Evolutionary conservation across 495 filamentous ascomycete species (phyloP).

Genomic region (Tuber calosporum): DNA sequence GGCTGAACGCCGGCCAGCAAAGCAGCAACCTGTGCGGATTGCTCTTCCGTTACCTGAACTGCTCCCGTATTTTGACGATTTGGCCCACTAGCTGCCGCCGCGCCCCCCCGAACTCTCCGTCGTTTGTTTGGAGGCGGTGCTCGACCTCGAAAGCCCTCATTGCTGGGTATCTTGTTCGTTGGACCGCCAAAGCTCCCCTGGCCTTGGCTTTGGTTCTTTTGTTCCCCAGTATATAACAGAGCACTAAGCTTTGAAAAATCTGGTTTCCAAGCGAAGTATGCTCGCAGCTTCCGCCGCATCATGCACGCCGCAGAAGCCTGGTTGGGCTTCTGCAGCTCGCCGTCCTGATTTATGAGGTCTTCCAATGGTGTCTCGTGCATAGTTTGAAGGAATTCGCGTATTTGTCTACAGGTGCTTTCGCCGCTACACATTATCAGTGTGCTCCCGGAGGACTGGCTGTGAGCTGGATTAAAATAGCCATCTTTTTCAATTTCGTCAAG

Average conservation of each 20-base stretch:
- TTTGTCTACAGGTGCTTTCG: conserved; percentile 75
- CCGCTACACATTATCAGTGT: conserved; percentile 94
- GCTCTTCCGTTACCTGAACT: conserved; percentile 72
- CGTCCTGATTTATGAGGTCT: conserved; percentile 25
- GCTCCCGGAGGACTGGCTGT: conserved; percentile 74
- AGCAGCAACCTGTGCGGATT: conserved; percentile 62
- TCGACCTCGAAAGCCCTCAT: conserved; percentile 49
- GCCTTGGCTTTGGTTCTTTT: conserved; percentile 58
- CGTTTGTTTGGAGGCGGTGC: conserved; percentile 74
- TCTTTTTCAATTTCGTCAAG: conserved; percentile 91
- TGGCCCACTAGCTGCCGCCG: conserved; percentile 50
- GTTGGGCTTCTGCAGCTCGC: conserved; percentile 45
- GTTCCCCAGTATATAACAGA: conserved; percentile 65
- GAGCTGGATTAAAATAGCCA: conserved; percentile 68
- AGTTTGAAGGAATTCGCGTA: conserved; percentile 81
- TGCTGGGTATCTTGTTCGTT: conserved; percentile 40
- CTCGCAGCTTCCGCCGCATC: conserved; percentile 78
- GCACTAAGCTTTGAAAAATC: conserved; percentile 78
- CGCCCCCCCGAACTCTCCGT: conserved; percentile 80
- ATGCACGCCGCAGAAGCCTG: conserved; percentile 71
- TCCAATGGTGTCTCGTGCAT: conserved; percentile 70
- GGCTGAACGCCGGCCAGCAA: conserved; percentile 62
- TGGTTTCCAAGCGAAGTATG: conserved; percentile 87
- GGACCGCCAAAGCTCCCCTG: conserved; percentile 48
- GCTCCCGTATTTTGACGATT: conserved; percentile 57